These are phyloP conservation scores for Amanita inopinata DNA, from an alignment of 768 basidiomycete genomes.

Conservation along the genomic window DNA sequence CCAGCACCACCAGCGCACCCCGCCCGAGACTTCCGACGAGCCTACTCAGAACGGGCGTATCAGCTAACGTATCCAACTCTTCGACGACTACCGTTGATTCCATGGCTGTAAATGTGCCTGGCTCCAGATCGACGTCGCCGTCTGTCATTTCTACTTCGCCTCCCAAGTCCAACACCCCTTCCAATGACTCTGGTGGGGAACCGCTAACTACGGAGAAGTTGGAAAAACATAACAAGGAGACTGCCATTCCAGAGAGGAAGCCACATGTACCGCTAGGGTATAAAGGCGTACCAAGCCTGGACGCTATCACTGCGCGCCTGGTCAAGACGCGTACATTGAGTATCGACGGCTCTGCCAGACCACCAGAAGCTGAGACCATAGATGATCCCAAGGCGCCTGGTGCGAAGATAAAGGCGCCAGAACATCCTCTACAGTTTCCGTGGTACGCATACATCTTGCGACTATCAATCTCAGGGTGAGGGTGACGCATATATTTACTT, in stretches of 20 bases:
- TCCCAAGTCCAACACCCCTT: slow-evolving; percentile 33
- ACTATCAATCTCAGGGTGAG: no score
- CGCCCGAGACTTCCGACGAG: slow-evolving; percentile 72
- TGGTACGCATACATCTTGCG: slow-evolving; percentile 66
- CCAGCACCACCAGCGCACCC: slow-evolving; percentile 25
- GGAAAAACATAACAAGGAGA: slow-evolving; percentile 52
- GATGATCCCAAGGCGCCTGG: slow-evolving; percentile 81
- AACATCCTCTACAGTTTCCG: slow-evolving; percentile 76
- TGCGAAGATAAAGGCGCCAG: slow-evolving; percentile 56
- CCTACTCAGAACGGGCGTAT: slow-evolving; percentile 54
- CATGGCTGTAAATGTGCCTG: slow-evolving; percentile 53
- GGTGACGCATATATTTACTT: slow-evolving; percentile 8
- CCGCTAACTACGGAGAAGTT: slow-evolving; percentile 59
- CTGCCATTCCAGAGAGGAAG: slow-evolving; percentile 21
- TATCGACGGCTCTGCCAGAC: slow-evolving; percentile 54
- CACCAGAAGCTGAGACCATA: slow-evolving; percentile 69
- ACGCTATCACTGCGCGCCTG: slow-evolving; percentile 75
- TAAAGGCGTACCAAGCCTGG: slow-evolving; percentile 82
- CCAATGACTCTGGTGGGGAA: slow-evolving; percentile 30
- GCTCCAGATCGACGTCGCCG: slow-evolving; percentile 62
- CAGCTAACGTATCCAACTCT: slow-evolving; percentile 31
- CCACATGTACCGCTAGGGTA: slow-evolving; percentile 45
- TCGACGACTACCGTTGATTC: slow-evolving; percentile 54
- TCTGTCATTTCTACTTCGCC: slow-evolving; percentile 37
- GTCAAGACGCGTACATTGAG: slow-evolving; percentile 61